Percentiles rank a stretch among this genome's conserved stretches.
Evolutionary conservation across 306 rosid species (phyloP).

Genomic region (Begonia loranthoides): DNA sequence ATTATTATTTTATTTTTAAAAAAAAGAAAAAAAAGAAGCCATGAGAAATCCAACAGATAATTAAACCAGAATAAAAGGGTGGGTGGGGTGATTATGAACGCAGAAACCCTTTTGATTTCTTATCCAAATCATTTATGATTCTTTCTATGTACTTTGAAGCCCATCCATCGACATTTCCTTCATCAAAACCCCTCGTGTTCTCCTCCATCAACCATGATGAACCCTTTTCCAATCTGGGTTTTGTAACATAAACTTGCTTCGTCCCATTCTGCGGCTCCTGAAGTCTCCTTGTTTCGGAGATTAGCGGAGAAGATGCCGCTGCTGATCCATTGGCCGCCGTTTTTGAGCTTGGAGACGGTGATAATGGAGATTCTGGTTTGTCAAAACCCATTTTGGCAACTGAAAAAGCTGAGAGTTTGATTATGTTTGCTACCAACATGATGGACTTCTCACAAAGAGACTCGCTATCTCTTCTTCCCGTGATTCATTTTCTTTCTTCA

Average conservation of each 20-base stretch:
- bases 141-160: conserved; percentile 37
- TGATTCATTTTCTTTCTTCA: conserved; percentile 14
- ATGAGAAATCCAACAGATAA: too few relatives aligned
- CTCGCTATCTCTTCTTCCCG: conserved; percentile 13
- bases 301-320: too few relatives aligned
- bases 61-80: too few relatives aligned
- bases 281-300: conserved; percentile 7
- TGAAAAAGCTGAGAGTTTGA: conserved; percentile 46
- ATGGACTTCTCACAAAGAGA: conserved; percentile 64
- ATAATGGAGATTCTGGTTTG: too few relatives aligned
- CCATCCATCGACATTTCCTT: conserved; percentile 37
- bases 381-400: conserved; percentile 15
- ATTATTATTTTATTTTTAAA: too few relatives aligned
- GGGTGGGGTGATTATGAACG: too few relatives aligned
- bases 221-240: conserved; percentile 9
- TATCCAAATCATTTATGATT: conserved; percentile 2
- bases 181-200: neutral
- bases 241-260: conserved; percentile 27
- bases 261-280: conserved; percentile 26
- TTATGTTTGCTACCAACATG: conserved; percentile 40
- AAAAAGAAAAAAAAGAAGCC: too few relatives aligned
- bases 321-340: too few relatives aligned
- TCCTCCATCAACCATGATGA: neutral
- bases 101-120: too few relatives aligned
- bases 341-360: too few relatives aligned